Evolutionary conservation across 2,329 filamentous ascomycete species (phyloP).

Genomic region (Paraphoma chrysanthemicola): DNA sequence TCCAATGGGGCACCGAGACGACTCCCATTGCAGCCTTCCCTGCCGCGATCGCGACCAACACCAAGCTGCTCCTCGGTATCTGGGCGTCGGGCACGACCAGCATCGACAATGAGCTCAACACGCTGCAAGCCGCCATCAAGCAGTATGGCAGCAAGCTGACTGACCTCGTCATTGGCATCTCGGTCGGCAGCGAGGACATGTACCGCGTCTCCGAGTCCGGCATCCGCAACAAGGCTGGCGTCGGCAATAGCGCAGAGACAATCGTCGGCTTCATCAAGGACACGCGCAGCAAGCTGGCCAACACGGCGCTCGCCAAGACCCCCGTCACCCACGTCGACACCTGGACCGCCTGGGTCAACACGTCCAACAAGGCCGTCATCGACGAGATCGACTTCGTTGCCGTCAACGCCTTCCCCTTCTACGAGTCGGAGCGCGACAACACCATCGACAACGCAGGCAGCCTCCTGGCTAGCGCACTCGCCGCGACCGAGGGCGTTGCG

Average conservation of each 20-base stretch:
- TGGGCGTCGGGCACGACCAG: conserved; percentile 61
- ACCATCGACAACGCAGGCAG: conserved; percentile 51
- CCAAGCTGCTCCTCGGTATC: conserved; percentile 46
- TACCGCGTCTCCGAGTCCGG: conserved; percentile 76
- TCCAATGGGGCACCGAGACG: conserved; percentile 70
- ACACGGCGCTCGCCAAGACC: conserved; percentile 63
- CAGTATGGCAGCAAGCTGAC: conserved; percentile 60
- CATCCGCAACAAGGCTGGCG: conserved; percentile 65
- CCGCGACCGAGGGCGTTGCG: conserved; percentile 37
- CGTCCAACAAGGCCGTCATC: conserved; percentile 44
- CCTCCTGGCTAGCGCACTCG: conserved; percentile 37
- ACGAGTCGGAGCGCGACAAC: conserved; percentile 42
- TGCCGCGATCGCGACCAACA: conserved; percentile 43
- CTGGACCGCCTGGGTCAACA: conserved; percentile 46
- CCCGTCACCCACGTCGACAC: conserved; percentile 53
- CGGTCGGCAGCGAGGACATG: conserved; percentile 55
- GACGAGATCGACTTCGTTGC: conserved; percentile 46
- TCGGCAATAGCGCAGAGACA: conserved; percentile 67
- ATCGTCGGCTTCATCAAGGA: conserved; percentile 66
- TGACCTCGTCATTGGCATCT: conserved; percentile 45
- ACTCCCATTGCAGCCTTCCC: conserved; percentile 63
- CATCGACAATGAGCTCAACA: conserved; percentile 44
- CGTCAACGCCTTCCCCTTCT: conserved; percentile 49
- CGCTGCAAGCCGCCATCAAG: conserved; percentile 39
- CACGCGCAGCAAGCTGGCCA: conserved; percentile 59